Evolutionary conservation across 164 flowering plant species (phyloP).

Genomic region (Platanus orientalis): DNA sequence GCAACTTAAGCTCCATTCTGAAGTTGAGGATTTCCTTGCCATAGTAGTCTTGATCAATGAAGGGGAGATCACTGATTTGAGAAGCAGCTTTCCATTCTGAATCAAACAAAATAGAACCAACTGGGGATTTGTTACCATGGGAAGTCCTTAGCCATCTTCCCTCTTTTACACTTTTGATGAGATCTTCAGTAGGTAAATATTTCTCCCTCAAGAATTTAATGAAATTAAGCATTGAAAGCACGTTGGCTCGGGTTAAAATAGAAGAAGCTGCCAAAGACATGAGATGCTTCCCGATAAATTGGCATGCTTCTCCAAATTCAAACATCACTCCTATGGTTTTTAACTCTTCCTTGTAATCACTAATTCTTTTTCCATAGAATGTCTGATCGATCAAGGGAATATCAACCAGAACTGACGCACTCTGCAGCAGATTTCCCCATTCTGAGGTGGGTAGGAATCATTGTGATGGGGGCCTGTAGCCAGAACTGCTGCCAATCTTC

Average conservation of each 20-base stretch:
- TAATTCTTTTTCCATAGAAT: slow-evolving; percentile 39
- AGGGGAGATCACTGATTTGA: slow-evolving; percentile 43
- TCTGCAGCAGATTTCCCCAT: slow-evolving; percentile 44
- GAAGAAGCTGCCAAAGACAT: slow-evolving; percentile 41
- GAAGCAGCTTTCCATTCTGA: slow-evolving; percentile 43
- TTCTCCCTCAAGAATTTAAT: slow-evolving; percentile 36
- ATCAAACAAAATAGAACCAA: slow-evolving; percentile 37
- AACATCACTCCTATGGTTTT: slow-evolving; percentile 54
- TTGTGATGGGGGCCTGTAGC: too few relatives aligned
- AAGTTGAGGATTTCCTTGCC: slow-evolving; percentile 38
- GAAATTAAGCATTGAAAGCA: slow-evolving; percentile 47
- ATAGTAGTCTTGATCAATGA: slow-evolving; percentile 42
- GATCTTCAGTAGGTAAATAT: slow-evolving; percentile 28
- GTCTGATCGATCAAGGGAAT: slow-evolving; percentile 51
- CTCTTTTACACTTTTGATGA: slow-evolving; percentile 32
- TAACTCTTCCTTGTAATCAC: slow-evolving; percentile 41
- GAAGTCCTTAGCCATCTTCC: slow-evolving; percentile 48
- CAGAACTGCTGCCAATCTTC: too few relatives aligned
- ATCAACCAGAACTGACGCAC: slow-evolving; percentile 55
- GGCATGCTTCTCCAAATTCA: slow-evolving; percentile 46
- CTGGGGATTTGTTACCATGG: slow-evolving; percentile 41
- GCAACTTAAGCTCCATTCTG: slow-evolving; percentile 42
- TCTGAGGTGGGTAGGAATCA: slow-evolving; percentile 38
- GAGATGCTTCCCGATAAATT: slow-evolving; percentile 49
- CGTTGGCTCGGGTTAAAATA: slow-evolving; percentile 29